Evolutionary conservation across 192 early-diverging fungal genomes (phyloP).

Genomic region (Globomyces pollinis-pini): DNA sequence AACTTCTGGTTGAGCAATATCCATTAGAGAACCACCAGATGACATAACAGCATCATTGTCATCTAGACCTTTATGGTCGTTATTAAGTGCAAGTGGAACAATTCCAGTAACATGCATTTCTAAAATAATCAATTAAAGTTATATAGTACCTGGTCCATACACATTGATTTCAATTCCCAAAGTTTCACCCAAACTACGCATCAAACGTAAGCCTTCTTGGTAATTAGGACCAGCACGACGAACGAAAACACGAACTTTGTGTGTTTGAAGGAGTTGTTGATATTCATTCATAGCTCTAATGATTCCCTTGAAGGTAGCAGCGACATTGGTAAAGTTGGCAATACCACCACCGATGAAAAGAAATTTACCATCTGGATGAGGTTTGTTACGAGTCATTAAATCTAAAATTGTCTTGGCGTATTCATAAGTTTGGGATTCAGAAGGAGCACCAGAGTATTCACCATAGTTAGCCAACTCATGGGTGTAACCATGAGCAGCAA

Average conservation of each 20-base stretch:
- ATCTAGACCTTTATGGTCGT: conserved; percentile 46
- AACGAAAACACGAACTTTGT: conserved; percentile 90
- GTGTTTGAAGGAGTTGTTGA: conserved; percentile 76
- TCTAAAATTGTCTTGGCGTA: conserved; percentile 98
- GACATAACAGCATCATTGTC: neutral
- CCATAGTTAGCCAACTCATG: conserved; percentile 98
- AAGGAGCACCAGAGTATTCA: conserved; percentile 98
- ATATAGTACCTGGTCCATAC: conserved; percentile 89
- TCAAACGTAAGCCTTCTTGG: conserved; percentile 95
- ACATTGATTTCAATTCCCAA: conserved; percentile 92
- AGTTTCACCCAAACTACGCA: conserved; percentile 87
- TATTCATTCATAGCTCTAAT: conserved; percentile 89
- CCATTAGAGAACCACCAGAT: conserved; percentile 16
- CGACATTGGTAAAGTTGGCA: conserved; percentile 99
- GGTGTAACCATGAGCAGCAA: conserved; percentile 92
- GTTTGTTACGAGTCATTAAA: conserved; percentile 85
- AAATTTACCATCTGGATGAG: conserved; percentile 87
- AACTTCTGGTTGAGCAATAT: conserved; percentile 12
- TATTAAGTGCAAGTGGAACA: conserved; percentile 83
- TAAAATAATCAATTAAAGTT: no score
- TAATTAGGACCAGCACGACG: conserved; percentile 98
- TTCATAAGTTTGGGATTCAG: conserved; percentile 99
- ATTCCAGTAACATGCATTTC: conserved; percentile 99
- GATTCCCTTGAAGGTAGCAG: conserved; percentile 98
- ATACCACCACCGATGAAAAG: conserved; percentile 99